phyloP scores from a whole-genome alignment of 176 grass and related monocot species.

The Avena insularis region DNA sequence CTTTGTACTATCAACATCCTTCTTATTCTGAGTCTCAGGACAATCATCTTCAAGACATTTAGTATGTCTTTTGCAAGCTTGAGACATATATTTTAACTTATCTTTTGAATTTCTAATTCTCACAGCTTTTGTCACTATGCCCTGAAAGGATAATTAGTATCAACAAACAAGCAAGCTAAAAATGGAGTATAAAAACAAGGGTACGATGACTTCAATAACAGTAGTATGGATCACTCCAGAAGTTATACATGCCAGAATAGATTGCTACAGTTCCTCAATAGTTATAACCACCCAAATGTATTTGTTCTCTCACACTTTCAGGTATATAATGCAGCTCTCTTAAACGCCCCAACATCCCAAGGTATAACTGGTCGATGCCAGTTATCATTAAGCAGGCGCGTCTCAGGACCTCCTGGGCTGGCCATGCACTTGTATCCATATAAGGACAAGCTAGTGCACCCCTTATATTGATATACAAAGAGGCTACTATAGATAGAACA shows the following conservation, averaged over 20 bases:
- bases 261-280: background rate
- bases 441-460: background rate
- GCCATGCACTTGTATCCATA: background rate
- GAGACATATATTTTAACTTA: slow-evolving; percentile 76
- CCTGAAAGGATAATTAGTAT: slow-evolving; percentile 48
- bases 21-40: slow-evolving; percentile 70
- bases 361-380: background rate
- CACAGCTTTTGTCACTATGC: slow-evolving; percentile 64
- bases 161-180: background rate
- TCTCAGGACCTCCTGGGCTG: background rate
- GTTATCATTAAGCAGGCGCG: background rate
- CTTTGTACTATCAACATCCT: slow-evolving; percentile 70
- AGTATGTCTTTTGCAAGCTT: slow-evolving; percentile 76
- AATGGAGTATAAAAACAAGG: background rate
- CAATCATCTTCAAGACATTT: slow-evolving; percentile 61
- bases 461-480: background rate
- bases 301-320: background rate
- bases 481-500: background rate
- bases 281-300: background rate
- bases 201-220: background rate
- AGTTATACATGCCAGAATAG: background rate
- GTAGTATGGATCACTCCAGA: background rate
- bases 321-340: background rate
- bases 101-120: slow-evolving; percentile 89
- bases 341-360: background rate